A percentile compares a stretch with the other conserved stretches of the same genome.
Conservation (phyloP, 306 rosid genomes). For the Adenanthera pavonina region DNA sequence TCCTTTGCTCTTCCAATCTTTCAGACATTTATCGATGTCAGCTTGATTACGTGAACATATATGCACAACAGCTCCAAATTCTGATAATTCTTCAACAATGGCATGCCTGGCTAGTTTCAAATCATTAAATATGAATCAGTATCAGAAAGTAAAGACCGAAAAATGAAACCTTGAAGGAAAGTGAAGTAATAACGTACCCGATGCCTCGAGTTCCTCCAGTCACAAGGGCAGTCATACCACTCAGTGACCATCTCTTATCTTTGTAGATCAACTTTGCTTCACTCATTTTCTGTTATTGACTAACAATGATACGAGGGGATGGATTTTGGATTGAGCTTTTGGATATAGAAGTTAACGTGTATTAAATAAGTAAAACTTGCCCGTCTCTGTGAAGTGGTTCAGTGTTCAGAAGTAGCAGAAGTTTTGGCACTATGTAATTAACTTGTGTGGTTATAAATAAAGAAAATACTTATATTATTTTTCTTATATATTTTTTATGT, state of each 20-base stretch:
- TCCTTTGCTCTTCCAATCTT: constrained; percentile 39
- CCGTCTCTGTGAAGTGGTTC: too few species aligned
- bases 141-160: neutral
- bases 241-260: constrained; percentile 43
- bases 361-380: too few species aligned
- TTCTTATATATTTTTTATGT: too few species aligned
- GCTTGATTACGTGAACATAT: constrained; percentile 31
- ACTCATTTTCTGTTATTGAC: neutral
- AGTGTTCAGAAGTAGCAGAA: too few species aligned
- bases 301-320: too few species aligned
- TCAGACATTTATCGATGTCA: constrained; percentile 28
- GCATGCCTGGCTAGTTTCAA: constrained; percentile 10
- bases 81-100: constrained; percentile 43
- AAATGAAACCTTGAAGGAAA: neutral
- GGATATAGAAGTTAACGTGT: too few species aligned
- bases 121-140: neutral
- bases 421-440: too few species aligned
- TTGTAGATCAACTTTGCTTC: constrained; percentile 9
- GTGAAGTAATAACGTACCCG: constrained; percentile 33
- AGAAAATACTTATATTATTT: too few species aligned
- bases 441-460: too few species aligned
- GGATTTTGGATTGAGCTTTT: too few species aligned
- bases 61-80: constrained; percentile 45
- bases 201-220: constrained; percentile 49
- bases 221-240: constrained; percentile 51